phyloP scores from a whole-genome alignment of 176 grass and related monocot genomes.

The Avena sativa region DNA sequence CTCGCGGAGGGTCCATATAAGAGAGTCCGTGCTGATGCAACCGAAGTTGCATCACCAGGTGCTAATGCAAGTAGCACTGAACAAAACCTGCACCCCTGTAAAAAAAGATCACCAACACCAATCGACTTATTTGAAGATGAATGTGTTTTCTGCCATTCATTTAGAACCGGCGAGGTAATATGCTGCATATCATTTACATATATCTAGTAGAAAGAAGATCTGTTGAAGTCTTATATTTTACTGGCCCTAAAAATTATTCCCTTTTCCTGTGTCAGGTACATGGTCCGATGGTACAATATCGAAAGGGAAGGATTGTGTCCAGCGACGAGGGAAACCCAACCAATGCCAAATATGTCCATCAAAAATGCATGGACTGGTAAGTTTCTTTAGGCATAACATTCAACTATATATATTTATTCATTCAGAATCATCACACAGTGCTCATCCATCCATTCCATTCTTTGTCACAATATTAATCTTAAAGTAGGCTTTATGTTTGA shows the following conservation, averaged over 20 bases:
- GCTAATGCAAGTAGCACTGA: conserved; percentile 16
- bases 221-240: conserved; percentile 19
- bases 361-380: conserved; percentile 69
- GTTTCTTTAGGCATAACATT: not conserved
- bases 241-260: not conserved
- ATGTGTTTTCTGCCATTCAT: conserved; percentile 83
- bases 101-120: conserved; percentile 35
- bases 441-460: not conserved
- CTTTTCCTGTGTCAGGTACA: conserved; percentile 49
- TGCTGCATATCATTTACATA: not conserved
- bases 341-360: conserved; percentile 60
- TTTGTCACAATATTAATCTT: conserved; percentile 9
- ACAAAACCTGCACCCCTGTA: not conserved
- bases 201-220: not conserved
- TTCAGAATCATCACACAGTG: conserved; percentile 16
- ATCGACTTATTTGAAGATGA: conserved; percentile 70
- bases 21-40: not conserved
- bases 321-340: conserved; percentile 22
- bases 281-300: conserved; percentile 62
- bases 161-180: conserved; percentile 57
- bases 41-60: not conserved
- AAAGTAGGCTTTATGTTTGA: conserved; percentile 2
- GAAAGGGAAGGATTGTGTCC: conserved; percentile 43
- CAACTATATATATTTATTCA: conserved; percentile 17
- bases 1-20: not conserved